Conservation (phyloP, 139 green algal species). For the Eudorina sp. region DNA sequence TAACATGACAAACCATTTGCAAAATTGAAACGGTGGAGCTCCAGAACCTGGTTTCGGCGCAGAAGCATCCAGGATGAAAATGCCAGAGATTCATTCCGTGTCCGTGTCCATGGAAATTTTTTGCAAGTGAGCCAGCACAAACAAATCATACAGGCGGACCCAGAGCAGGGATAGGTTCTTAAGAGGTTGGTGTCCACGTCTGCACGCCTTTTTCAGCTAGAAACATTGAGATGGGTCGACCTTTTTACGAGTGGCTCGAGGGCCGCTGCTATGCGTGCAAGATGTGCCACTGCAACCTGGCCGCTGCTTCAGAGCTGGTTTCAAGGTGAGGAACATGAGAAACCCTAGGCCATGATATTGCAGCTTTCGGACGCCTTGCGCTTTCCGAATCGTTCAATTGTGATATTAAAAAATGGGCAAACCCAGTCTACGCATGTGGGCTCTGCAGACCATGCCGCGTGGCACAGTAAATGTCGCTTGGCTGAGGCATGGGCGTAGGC, state of each 20-base stretch:
- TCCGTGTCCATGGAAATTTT: too few relatives aligned
- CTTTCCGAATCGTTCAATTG: not conserved
- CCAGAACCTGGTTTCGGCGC: not conserved
- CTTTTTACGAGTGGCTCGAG: slow-evolving; percentile 26
- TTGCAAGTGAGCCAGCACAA: too few relatives aligned
- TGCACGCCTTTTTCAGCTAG: not conserved
- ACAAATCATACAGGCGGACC: too few relatives aligned
- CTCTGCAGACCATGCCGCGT: not conserved
- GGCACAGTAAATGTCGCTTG: not conserved
- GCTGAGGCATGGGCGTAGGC: not conserved
- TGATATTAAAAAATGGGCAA: not conserved
- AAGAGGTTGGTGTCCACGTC: slow-evolving; percentile 14
- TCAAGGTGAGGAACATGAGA: not conserved
- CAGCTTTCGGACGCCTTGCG: not conserved
- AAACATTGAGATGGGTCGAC: slow-evolving; percentile 1
- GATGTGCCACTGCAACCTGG: slow-evolving; percentile 27
- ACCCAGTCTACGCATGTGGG: not conserved
- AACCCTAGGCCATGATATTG: not conserved
- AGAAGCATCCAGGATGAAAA: slow-evolving; percentile 6
- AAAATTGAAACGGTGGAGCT: too few relatives aligned
- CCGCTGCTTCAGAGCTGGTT: not conserved
- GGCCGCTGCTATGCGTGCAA: slow-evolving; percentile 39
- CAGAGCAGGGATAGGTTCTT: not conserved
- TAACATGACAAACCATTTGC: too few relatives aligned
- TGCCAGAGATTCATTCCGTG: not conserved